A percentile compares a stretch with the other conserved stretches of the same genome.
These are phyloP conservation scores for Colletotrichum tamarilloi DNA, from an alignment of 2,329 filamentous ascomycete species.

Conservation along the genomic window DNA sequence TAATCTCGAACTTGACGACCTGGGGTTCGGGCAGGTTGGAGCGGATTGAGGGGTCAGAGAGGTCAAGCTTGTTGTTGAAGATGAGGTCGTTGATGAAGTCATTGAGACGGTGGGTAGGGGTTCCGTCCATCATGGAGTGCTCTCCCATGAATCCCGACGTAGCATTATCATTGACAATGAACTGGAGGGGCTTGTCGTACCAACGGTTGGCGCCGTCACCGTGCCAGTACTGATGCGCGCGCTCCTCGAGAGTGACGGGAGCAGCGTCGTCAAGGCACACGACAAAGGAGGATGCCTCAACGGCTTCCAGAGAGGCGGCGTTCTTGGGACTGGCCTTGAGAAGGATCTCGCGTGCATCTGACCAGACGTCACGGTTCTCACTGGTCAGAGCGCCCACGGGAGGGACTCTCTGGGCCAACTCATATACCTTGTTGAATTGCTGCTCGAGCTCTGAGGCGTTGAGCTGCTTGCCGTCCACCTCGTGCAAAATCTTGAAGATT, in stretches of 20 bases:
- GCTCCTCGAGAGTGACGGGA: constrained; percentile 94
- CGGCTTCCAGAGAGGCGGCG: constrained; percentile 78
- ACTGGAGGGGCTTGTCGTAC: constrained; percentile 98
- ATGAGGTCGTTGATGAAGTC: constrained; percentile 94
- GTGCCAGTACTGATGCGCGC: constrained; percentile 97
- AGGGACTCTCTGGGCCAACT: constrained; percentile 76
- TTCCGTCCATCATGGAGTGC: constrained; percentile 99
- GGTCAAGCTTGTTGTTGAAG: constrained; percentile 93
- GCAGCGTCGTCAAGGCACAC: constrained; percentile 93
- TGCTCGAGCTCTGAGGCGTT: constrained; percentile 90
- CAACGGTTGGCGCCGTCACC: constrained; percentile 95
- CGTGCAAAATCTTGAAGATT: constrained; percentile 91
- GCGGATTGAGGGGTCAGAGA: constrained; percentile 81
- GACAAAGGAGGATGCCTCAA: constrained; percentile 90
- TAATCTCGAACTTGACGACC: constrained; percentile 82
- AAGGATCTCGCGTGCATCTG: constrained; percentile 82
- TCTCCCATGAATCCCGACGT: constrained; percentile 98
- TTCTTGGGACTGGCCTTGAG: constrained; percentile 83
- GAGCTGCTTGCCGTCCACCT: constrained; percentile 84
- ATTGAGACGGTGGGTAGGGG: constrained; percentile 95
- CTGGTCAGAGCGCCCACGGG: constrained; percentile 87
- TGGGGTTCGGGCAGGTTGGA: constrained; percentile 86
- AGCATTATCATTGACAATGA: constrained; percentile 98
- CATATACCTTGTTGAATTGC: constrained; percentile 88
- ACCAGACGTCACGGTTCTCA: constrained; percentile 94